Conservation (phyloP, 176 grass and related monocot genomes). For the Typha latifolia region DNA sequence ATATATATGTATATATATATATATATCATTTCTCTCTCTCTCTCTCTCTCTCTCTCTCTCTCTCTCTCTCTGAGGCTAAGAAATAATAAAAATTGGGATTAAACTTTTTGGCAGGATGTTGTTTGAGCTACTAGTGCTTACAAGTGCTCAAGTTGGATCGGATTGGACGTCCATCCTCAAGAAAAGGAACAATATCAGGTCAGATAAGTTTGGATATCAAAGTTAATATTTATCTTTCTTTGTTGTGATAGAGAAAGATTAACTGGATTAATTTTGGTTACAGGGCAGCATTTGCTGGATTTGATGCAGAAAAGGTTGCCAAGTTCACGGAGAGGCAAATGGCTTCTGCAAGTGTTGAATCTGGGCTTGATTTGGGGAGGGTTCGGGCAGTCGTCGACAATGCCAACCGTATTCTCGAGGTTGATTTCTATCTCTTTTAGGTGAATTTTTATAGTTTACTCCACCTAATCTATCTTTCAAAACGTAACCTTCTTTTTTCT, state of each 20-base stretch:
- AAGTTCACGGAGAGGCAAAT: conserved; percentile 82
- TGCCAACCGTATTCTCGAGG: conserved; percentile 72
- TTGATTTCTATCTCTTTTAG: conserved; percentile 3
- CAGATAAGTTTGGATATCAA: no score
- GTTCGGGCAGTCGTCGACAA: conserved; percentile 73
- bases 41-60: not conserved
- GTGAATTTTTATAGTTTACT: no score
- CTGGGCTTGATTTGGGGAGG: conserved; percentile 54
- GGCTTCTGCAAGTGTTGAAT: conserved; percentile 50
- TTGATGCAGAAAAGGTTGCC: conserved; percentile 57
- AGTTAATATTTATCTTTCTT: not conserved
- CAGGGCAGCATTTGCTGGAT: conserved; percentile 83
- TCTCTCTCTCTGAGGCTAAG: no score
- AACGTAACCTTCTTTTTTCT: no score
- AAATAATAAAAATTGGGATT: no score
- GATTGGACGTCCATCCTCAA: conserved; percentile 86
- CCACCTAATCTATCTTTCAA: no score
- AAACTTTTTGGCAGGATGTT: conserved; percentile 36
- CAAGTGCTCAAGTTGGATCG: conserved; percentile 78
- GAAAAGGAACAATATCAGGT: conserved; percentile 75
- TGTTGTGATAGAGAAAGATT: not conserved
- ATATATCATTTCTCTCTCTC: not conserved
- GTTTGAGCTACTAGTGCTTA: conserved; percentile 80
- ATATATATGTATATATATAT: not conserved
- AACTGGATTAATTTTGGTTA: not conserved